Base-by-base conservation (phyloP, 2,329 filamentous ascomycete genomes). In the Teratosphaeria gauchensis region DNA sequence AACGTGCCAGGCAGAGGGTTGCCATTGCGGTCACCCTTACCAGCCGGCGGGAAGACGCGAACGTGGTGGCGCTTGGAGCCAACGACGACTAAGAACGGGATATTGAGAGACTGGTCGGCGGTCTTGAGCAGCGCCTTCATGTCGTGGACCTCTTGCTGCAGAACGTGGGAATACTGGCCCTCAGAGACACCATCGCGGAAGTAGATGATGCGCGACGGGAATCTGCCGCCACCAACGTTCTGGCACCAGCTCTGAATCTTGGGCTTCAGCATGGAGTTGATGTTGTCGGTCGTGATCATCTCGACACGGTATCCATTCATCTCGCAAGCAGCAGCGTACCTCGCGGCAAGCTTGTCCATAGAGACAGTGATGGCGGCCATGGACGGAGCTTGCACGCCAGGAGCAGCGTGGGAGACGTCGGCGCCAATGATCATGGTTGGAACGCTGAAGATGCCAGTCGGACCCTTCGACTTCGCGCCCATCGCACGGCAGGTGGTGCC, bases 1-100 rank as follows among this genome's bases (percentile, higher is more conserved):
- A 99, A 71, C 0, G 89, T 95, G 2, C 94, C 95, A 0, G 92
- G 92, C 0, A 92, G 73, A 0, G 91, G 82, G 68, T 97, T 99
- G 38, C 80, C 82, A 63, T 95, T 95, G 54, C 80, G 80, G 69
- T 99, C 94, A 5, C 76, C 80, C 59, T 82, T 79, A 6, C 75
- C 80, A 58, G 77, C 73, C 54, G 83, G 80, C 0, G 94, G 92
- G 77, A 97, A 97, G 72, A 96, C 91, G 16, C 94, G 88, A 56
- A 96, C 85, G 68, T 96, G 92, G 65, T 99, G 94, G 3, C 94
- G 88, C 80, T 99, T 99, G 1, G 89, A 91, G 1, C 89, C 92
- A 53, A 97, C 82, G 48, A 96, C 84, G 11, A 95, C 90, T 0
- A 91, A 91, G 68, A 96, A 86, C 70, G 88, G 88, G 2, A 88